Base-by-base conservation (phyloP, 2,329 filamentous ascomycete genomes). In the Trichophyton equinum region DNA sequence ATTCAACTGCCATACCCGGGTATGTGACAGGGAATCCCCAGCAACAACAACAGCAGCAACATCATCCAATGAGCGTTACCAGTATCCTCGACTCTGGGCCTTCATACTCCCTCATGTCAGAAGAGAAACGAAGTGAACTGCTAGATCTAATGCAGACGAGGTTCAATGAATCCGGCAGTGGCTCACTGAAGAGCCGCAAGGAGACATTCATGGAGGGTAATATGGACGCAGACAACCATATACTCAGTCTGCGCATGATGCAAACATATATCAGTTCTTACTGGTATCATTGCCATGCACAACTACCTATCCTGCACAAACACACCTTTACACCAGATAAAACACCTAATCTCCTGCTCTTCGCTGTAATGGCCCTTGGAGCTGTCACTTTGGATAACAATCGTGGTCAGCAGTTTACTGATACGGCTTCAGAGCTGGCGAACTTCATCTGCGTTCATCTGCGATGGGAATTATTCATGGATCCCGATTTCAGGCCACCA, bases 401-500 rank as follows among this genome's bases (percentile, higher is more conserved):
- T 0, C 87, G 95, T 70, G 86, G 88, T 0, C 81, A 83, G 30
- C 83, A 87, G 60, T 78, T 88, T 1, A 91, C 87, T 4, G 83
- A 87, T 68, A 83, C 85, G 15, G 89, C 88, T n/a, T 85, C 89
- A 0, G 85, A 91, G 65, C 77, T 97, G 22, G 89, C 91, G 25
- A 92, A 91, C 71, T 96, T 97, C 68, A 76, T 96, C 38, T 91
- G 90, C 0, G 94, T 89, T 85, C 89, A 96, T 74, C 77, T 96
- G n/a, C 83, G 94, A 60, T 96, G 91, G 89, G 89, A 95, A 72
- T 88, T 96, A 42, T 96, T 97, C 71, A 94, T 91, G 81, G 88
- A 96, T 70, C 80, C 82, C 13, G 89, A 91, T 73, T 96, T 95
- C 74, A 81, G 89, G 18, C 91, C 94, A 1, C 92, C 94, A 0